These are phyloP conservation scores for Auxenochlorella pyrenoidosa DNA, from an alignment of 139 green algal species.

Conservation along the genomic window DNA sequence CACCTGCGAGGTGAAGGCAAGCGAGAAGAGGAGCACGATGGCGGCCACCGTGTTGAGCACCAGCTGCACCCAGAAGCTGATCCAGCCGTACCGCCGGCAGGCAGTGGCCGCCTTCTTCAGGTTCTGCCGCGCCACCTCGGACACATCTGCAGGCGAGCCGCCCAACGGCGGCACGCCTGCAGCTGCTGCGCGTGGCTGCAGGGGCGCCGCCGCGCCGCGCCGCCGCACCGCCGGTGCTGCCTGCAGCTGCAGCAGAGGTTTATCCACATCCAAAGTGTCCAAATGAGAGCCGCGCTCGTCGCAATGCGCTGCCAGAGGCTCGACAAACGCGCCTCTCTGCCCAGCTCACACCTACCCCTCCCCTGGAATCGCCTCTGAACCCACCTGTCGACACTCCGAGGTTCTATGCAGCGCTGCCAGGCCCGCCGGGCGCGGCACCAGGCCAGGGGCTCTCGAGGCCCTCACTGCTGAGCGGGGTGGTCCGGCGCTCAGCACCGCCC, in stretches of 20 bases:
- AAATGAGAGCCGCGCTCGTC: not conserved
- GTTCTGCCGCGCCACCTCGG: conserved; percentile 55
- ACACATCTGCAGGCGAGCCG: conserved; percentile 20
- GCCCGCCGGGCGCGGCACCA: not conserved
- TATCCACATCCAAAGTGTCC: not conserved
- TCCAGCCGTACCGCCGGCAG: conserved; percentile 79
- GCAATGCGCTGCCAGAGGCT: too few relatives aligned
- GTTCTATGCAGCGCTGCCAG: not conserved
- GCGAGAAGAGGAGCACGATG: conserved; percentile 96
- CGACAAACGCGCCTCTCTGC: too few relatives aligned
- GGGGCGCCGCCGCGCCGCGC: not conserved
- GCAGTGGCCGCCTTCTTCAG: conserved; percentile 50
- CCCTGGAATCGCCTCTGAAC: too few relatives aligned
- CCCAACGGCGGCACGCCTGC: not conserved
- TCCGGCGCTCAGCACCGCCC: not conserved
- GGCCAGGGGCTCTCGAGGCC: too few relatives aligned
- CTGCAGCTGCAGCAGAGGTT: not conserved
- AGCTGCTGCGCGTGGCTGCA: not conserved
- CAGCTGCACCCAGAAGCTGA: conserved; percentile 97
- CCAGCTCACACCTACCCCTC: too few relatives aligned
- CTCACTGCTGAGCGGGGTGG: too few relatives aligned
- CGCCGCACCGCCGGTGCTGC: not conserved
- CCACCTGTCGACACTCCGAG: not conserved
- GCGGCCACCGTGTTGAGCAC: conserved; percentile 86
- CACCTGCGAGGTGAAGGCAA: conserved; percentile 90